A percentile compares a stretch with the other conserved stretches of the same genome.
phyloP scores from a whole-genome alignment of 306 rosid genomes.

The Hylodesmum podocarpum region DNA sequence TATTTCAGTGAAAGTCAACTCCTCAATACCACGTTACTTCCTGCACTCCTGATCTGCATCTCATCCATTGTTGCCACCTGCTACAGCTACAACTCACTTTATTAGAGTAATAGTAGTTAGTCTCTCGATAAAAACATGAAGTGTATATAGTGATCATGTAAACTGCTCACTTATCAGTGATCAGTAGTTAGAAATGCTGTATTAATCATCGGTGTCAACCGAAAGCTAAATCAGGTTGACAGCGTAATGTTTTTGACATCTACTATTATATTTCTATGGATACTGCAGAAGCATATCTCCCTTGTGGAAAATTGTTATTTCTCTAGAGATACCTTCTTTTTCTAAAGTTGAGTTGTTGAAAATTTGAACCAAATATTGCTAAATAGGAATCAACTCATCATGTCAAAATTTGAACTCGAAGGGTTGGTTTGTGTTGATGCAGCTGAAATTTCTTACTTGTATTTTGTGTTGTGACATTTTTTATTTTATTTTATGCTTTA shows the following conservation, averaged over 20 bases:
- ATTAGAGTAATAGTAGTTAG: conserved; percentile 34
- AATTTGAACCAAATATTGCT: background rate
- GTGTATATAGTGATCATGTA: conserved; percentile 24
- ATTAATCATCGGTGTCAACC: background rate
- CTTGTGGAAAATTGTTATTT: background rate
- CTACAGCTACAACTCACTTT: conserved; percentile 81
- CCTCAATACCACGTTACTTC: conserved; percentile 67
- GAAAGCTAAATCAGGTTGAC: background rate
- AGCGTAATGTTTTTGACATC: background rate
- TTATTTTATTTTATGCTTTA: no score
- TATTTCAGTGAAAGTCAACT: conserved; percentile 58
- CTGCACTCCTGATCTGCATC: conserved; percentile 67
- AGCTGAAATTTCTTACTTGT: no score
- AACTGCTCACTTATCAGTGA: conserved; percentile 7
- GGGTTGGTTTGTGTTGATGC: no score
- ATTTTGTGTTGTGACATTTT: no score
- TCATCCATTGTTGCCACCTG: conserved; percentile 74
- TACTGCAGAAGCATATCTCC: background rate
- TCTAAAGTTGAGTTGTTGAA: background rate
- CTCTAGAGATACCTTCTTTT: background rate
- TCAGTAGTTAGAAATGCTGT: conserved; percentile 1
- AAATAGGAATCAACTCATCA: background rate
- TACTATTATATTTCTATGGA: background rate
- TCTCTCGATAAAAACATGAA: conserved; percentile 1
- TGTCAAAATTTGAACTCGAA: no score